Conservation (phyloP, 1,139 yeast species). For the Taiozyma onychis region DNA sequence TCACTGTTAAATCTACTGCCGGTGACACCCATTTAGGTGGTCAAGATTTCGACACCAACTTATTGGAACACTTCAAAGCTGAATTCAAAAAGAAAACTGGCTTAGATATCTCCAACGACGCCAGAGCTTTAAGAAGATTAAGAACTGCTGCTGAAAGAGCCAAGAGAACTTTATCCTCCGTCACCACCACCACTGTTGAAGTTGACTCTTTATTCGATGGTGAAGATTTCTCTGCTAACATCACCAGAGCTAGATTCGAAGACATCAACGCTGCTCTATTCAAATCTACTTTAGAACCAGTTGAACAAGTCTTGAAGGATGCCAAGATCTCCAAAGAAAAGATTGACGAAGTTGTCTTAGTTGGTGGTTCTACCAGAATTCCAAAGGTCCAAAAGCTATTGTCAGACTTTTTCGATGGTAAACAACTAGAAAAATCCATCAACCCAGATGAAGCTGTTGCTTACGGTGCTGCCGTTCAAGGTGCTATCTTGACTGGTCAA, state of each 20-base stretch:
- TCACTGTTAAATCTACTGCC: slow-evolving; percentile 99
- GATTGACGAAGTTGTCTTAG: slow-evolving; percentile 94
- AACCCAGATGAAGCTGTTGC: slow-evolving; percentile 99
- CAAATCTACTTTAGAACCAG: slow-evolving; percentile 96
- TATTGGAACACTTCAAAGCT: slow-evolving; percentile 87
- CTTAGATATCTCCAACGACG: slow-evolving; percentile 83
- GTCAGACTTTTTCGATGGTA: slow-evolving; percentile 97
- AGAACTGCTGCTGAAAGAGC: slow-evolving; percentile 99
- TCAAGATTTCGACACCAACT: slow-evolving; percentile 98
- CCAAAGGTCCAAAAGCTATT: slow-evolving; percentile 98
- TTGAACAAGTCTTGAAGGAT: slow-evolving; percentile 96
- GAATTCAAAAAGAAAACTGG: slow-evolving; percentile 98
- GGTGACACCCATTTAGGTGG: slow-evolving; percentile 99
- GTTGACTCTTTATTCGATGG: slow-evolving; percentile 96
- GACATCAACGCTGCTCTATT: slow-evolving; percentile 93
- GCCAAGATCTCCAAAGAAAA: slow-evolving; percentile 85
- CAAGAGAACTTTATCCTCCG: slow-evolving; percentile 96
- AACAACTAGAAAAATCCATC: slow-evolving; percentile 91
- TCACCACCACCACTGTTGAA: slow-evolving; percentile 94
- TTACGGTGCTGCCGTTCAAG: slow-evolving; percentile 99
- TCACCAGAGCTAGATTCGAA: slow-evolving; percentile 99
- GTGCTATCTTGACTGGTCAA: slow-evolving; percentile 98
- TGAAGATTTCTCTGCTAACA: slow-evolving; percentile 92
- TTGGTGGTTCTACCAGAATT: slow-evolving; percentile 99
- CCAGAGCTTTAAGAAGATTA: slow-evolving; percentile 96